phyloP scores from a whole-genome alignment of 257 asterid species.

The Leonotis leonurus region DNA sequence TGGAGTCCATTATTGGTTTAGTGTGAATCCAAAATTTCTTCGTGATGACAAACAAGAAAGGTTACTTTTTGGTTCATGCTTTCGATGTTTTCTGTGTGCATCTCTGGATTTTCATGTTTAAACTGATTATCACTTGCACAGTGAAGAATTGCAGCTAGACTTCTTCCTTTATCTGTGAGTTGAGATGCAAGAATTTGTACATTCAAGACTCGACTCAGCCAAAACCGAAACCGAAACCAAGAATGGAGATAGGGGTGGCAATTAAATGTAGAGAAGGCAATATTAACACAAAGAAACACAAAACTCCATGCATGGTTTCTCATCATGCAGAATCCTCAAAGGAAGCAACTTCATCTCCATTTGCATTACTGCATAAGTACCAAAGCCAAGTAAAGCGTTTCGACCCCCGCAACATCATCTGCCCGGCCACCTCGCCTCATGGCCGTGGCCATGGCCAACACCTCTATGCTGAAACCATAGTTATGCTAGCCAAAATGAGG shows the following conservation, averaged over 20 bases:
- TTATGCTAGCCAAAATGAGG: conserved; percentile 17
- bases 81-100: background rate
- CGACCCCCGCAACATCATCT: background rate
- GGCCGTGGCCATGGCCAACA: background rate
- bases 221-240: too few species aligned
- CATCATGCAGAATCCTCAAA: background rate
- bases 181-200: background rate
- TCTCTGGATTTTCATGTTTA: background rate
- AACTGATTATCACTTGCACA: background rate
- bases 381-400: background rate
- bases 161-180: background rate
- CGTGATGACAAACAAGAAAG: background rate
- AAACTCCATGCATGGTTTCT: background rate
- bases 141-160: too few species aligned
- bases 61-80: background rate
- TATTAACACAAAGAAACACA: too few species aligned
- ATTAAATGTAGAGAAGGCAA: background rate
- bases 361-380: conserved; percentile 10
- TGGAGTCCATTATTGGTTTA: too few species aligned
- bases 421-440: background rate
- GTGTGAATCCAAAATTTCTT: background rate
- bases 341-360: conserved; percentile 12
- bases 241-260: background rate
- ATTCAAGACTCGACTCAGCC: too few species aligned
- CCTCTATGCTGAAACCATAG: conserved; percentile 16